These are phyloP conservation scores for Cephaloascus fragrans DNA, from an alignment of 805 yeast species.

Conservation along the genomic window DNA sequence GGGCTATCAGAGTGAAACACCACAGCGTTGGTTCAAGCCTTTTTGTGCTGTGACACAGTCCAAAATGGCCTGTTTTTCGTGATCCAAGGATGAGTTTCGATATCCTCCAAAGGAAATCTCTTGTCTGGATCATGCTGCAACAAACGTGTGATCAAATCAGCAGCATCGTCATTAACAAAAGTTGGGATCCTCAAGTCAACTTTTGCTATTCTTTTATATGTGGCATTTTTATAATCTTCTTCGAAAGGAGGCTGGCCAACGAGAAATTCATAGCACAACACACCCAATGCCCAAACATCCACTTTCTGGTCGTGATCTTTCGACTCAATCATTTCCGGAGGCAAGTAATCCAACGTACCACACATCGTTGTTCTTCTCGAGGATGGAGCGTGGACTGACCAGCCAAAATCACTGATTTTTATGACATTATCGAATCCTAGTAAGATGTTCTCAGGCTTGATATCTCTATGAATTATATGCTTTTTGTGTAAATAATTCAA, in stretches of 20 bases:
- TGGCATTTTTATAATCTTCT: conserved; percentile 64
- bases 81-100: conserved; percentile 81
- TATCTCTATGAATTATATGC: conserved; percentile 82
- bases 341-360: conserved; percentile 89
- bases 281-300: conserved; percentile 91
- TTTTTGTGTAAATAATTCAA: conserved; percentile 68
- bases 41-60: conserved; percentile 19
- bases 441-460: conserved; percentile 88
- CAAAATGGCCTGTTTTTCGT: conserved; percentile 51
- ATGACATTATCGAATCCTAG: conserved; percentile 67
- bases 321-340: conserved; percentile 91
- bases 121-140: conserved; percentile 61
- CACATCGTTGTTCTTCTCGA: conserved; percentile 70
- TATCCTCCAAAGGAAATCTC: conserved; percentile 51
- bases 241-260: conserved; percentile 93
- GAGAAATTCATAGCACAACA: conserved; percentile 73
- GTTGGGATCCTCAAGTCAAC: conserved; percentile 72
- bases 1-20: background rate
- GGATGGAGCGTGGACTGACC: conserved; percentile 73
- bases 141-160: conserved; percentile 57
- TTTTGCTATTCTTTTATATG: conserved; percentile 69
- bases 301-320: conserved; percentile 69
- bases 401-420: conserved; percentile 90
- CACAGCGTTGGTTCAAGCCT: background rate
- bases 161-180: conserved; percentile 63